Conservation (phyloP, 2,329 filamentous ascomycete species). For the Sarocladium oryzae region DNA sequence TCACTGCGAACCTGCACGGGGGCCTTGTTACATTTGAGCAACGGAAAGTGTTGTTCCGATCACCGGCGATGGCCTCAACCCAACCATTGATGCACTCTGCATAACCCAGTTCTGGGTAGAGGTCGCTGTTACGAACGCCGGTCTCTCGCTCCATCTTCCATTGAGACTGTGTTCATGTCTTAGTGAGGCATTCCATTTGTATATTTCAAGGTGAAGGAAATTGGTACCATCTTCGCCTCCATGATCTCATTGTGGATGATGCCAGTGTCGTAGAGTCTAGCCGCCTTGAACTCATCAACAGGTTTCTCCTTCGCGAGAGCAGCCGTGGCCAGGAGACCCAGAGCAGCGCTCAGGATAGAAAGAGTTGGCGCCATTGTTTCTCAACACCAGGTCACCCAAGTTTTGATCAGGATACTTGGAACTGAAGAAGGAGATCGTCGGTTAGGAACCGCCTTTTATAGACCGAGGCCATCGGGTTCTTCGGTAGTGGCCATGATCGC, state of each 20-base stretch:
- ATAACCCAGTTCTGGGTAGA: conserved; percentile 17
- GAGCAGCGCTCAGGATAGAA: no score
- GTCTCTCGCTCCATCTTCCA: conserved; percentile 15
- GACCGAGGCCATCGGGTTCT: no score
- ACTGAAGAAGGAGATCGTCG: no score
- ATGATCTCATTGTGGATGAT: conserved; percentile 15
- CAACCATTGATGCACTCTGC: conserved; percentile 18
- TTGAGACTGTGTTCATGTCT: not conserved
- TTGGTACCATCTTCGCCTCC: conserved; percentile 13
- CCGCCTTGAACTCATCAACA: conserved; percentile 12
- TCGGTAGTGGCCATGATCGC: no score
- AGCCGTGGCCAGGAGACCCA: not conserved
- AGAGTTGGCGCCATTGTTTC: no score
- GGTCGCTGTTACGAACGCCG: conserved; percentile 16
- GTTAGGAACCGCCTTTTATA: no score
- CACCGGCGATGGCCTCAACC: conserved; percentile 16
- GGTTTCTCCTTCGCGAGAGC: conserved; percentile 14
- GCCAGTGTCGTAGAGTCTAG: conserved; percentile 14
- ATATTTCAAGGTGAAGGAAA: not conserved
- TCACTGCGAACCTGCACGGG: no score
- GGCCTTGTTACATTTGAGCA: conserved; percentile 14
- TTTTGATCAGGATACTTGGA: no score
- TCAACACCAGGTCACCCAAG: no score
- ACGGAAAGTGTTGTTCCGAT: conserved; percentile 16
- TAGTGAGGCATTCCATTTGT: not conserved